Evolutionary conservation across 305 asterid genomes (phyloP), one percentile per base, ranked within the genome.

Genomic region (Ajuga reptans): DNA sequence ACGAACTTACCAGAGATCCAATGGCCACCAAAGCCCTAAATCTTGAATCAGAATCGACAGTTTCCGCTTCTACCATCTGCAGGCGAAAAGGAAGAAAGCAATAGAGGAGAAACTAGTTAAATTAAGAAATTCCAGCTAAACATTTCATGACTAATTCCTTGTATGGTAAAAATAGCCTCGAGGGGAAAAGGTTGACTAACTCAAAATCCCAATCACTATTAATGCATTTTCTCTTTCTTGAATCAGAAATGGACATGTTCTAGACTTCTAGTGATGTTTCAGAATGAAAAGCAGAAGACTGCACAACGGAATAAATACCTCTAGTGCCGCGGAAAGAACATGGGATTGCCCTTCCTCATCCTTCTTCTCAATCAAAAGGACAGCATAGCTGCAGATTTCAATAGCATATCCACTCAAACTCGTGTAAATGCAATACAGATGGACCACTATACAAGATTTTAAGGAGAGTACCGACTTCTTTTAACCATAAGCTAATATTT

Each of bases 301-400:
- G 27, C 17, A 34, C 39, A 53, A 17, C 9, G 12, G 60, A 62
- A 61, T 18, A 50, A 27, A 57, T 79, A 93, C 98, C 98, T 84
- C 95, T 59, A 93, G 85, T 54, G 95, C 96, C 14, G 98, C 96
- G 16, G 98, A 90, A 68, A 93, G 91, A 81, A 89, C 96, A 81
- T 93, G 98, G 77, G 92, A 80, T 76, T 93, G 98, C n/a, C 98
- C 98, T 76, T 83, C 96, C 75, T 87, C 95, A 65, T 93, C 89
- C 77, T 82, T 90, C 77, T 84, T 86, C 78, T 90, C 96, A 69
- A 88, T 83, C 87, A 93, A 77, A 70, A 93, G 91, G 80, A 93
- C 94, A 67, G 98, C 85, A 79, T 87, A 93, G 71, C 98, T 89
- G 88, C 76, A 85, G 75, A 61, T 11, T 47, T 61, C 75, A 68